These are phyloP conservation scores for Quercus lobata DNA, from an alignment of 331 rosid genomes.

Conservation along the genomic window DNA sequence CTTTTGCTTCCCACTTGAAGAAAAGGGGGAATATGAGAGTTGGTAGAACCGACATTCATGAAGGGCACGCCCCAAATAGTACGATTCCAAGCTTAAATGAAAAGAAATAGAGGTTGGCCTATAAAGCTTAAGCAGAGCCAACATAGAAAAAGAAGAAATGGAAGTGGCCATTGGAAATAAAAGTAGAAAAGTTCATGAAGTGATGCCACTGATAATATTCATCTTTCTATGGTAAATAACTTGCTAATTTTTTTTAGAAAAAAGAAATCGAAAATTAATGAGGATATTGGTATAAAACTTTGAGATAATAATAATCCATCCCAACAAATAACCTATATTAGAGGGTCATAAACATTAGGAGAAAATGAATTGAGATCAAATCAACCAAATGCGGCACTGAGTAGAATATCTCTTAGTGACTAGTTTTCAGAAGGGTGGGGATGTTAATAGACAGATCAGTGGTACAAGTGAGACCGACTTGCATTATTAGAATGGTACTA, in stretches of 20 bases:
- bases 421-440: no score
- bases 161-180: conserved; percentile 4
- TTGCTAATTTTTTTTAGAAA: not conserved
- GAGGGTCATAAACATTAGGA: no score
- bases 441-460: no score
- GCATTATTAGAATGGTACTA: no score
- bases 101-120: conserved; percentile 22
- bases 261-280: not conserved
- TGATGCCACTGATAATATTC: not conserved
- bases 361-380: no score
- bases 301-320: no score
- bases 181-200: not conserved
- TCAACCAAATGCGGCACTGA: no score
- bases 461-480: no score
- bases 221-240: no score
- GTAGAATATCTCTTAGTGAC: no score
- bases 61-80: conserved; percentile 23
- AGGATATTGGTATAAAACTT: not conserved
- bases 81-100: conserved; percentile 33
- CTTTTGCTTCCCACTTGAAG: conserved; percentile 47
- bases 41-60: conserved; percentile 26
- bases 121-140: conserved; percentile 18
- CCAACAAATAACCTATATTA: no score
- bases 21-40: conserved; percentile 25
- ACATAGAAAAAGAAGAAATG: not conserved